Conservation (phyloP, 2,329 filamentous ascomycete genomes). For the Xylaria sp. region DNA sequence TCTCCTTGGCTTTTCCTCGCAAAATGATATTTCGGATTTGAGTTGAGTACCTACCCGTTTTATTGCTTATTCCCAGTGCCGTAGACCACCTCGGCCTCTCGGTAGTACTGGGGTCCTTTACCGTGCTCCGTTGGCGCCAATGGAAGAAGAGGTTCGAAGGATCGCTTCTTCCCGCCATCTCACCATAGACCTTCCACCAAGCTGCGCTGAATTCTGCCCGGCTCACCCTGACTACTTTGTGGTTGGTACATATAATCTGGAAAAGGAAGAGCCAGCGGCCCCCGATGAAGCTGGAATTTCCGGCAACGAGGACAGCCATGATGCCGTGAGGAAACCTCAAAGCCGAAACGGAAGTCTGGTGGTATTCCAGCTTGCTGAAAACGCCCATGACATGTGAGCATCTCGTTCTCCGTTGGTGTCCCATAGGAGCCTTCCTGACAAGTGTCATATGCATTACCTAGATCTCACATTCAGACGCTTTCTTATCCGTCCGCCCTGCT, state of each 20-base stretch:
- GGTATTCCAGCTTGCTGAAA: constrained; percentile 67
- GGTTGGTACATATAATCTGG: constrained; percentile 85
- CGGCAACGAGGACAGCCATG: constrained; percentile 40
- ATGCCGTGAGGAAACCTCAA: constrained; percentile 57
- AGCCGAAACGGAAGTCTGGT: constrained; percentile 79
- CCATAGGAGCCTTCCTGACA: constrained; percentile 28
- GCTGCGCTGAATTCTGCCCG: constrained; percentile 81
- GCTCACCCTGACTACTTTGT: constrained; percentile 72
- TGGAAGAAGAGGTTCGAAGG: constrained; percentile 32
- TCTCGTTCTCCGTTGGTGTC: constrained; percentile 23
- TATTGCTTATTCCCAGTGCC: no score
- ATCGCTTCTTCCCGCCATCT: constrained; percentile 61
- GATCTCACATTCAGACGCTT: constrained; percentile 67
- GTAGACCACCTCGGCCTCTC: background rate
- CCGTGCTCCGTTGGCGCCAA: background rate
- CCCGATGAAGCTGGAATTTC: constrained; percentile 35
- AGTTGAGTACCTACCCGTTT: background rate
- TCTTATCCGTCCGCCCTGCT: constrained; percentile 78
- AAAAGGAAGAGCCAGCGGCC: constrained; percentile 56
- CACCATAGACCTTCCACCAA: constrained; percentile 74
- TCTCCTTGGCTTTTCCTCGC: constrained; percentile 26
- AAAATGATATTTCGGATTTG: constrained; percentile 7
- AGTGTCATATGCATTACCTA: constrained; percentile 49
- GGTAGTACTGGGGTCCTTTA: background rate
- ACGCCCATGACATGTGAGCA: constrained; percentile 64